phyloP scores from a whole-genome alignment of 257 asterid species.

The Nemophila menziesii region DNA sequence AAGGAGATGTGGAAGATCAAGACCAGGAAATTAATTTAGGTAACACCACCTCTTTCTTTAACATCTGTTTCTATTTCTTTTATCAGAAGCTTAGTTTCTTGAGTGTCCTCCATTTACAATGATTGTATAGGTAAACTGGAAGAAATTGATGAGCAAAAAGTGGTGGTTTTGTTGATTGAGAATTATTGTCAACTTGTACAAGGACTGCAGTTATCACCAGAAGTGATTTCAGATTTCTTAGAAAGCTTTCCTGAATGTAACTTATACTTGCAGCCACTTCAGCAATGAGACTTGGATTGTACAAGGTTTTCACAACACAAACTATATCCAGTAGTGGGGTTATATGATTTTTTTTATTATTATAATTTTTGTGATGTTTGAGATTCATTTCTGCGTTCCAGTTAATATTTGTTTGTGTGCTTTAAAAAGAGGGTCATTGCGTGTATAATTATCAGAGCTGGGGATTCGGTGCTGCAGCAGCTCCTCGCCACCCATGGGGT shows the following conservation, averaged over 20 bases:
- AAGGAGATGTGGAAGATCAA: slow-evolving; percentile 30
- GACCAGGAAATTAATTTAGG: slow-evolving; percentile 28
- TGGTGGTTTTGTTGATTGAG: slow-evolving; percentile 15
- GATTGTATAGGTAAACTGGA: slow-evolving; percentile 16
- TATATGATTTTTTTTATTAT: too few species aligned
- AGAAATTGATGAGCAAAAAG: slow-evolving; percentile 19
- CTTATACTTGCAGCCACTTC: slow-evolving; percentile 8
- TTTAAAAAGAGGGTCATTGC: too few species aligned
- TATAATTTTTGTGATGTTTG: too few species aligned
- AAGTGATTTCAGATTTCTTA: slow-evolving; percentile 17
- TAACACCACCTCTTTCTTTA: slow-evolving; percentile 8
- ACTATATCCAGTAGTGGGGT: too few species aligned
- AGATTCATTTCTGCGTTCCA: too few species aligned
- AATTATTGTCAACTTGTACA: slow-evolving; percentile 12
- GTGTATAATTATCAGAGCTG: too few species aligned
- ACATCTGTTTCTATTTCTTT: not conserved
- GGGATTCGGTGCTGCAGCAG: too few species aligned
- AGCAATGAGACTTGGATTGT: not conserved
- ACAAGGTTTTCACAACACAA: too few species aligned
- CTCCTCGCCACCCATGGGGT: too few species aligned
- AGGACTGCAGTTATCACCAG: slow-evolving; percentile 17
- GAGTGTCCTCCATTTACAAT: not conserved
- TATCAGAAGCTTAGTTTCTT: not conserved
- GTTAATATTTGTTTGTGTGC: too few species aligned
- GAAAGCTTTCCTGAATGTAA: slow-evolving; percentile 23